Conservation (phyloP, 192 early-diverging fungal genomes). For the Linnemannia exigua region DNA sequence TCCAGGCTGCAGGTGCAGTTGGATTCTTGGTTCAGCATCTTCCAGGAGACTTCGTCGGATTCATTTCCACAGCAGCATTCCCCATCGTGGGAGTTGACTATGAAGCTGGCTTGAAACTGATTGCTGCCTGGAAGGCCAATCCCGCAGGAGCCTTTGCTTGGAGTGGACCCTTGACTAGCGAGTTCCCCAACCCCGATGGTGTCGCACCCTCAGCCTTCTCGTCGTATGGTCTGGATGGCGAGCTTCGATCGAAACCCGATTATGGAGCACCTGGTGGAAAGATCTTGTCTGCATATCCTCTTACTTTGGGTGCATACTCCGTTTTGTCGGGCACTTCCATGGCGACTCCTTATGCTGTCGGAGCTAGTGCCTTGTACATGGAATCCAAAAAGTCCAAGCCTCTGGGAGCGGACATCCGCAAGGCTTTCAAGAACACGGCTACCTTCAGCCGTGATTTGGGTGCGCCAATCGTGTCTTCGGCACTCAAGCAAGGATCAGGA, state of each 20-base stretch:
- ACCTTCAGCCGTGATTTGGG: conserved; percentile 11
- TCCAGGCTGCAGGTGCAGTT: conserved; percentile 34
- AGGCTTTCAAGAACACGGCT: conserved; percentile 49
- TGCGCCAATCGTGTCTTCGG: conserved; percentile 28
- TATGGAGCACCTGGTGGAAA: conserved; percentile 77
- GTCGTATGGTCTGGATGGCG: conserved; percentile 75
- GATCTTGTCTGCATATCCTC: conserved; percentile 74
- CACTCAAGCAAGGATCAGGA: conserved; percentile 77
- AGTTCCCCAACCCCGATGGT: conserved; percentile 29
- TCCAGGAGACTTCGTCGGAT: conserved; percentile 40
- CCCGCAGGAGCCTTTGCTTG: conserved; percentile 21
- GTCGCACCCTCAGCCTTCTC: conserved; percentile 72
- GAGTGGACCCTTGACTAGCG: background rate
- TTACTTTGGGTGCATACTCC: conserved; percentile 56
- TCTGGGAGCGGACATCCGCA: conserved; percentile 22
- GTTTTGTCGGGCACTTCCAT: conserved; percentile 84
- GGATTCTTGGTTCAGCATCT: conserved; percentile 43
- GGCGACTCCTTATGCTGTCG: conserved; percentile 83
- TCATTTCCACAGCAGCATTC: conserved; percentile 38
- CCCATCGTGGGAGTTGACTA: conserved; percentile 49
- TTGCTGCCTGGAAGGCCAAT: conserved; percentile 33
- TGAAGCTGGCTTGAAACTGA: conserved; percentile 48
- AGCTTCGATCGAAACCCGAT: conserved; percentile 72
- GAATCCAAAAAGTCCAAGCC: conserved; percentile 66
- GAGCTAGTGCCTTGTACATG: conserved; percentile 74